Percentiles rank a stretch among this genome's conserved stretches.
phyloP scores from a whole-genome alignment of 805 yeast genomes.

The Debaryomyces castellii region DNA sequence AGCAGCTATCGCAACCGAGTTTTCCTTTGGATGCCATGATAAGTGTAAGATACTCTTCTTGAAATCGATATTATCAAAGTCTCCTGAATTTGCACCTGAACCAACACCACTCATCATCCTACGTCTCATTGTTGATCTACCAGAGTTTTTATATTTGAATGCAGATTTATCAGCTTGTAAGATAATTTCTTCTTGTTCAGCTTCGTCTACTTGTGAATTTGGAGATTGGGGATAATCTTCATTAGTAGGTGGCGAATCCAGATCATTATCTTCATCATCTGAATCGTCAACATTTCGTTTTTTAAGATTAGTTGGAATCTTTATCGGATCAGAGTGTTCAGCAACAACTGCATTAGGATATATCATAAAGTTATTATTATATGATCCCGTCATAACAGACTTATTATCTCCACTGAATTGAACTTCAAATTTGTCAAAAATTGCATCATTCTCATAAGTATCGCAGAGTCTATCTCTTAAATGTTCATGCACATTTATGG shows the following conservation, averaged over 20 bases:
- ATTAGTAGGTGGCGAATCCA: slow-evolving; percentile 24
- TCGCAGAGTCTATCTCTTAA: slow-evolving; percentile 91
- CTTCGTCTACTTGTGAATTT: slow-evolving; percentile 28
- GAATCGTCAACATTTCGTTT: slow-evolving; percentile 10
- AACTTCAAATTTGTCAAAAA: slow-evolving; percentile 97
- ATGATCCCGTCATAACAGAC: slow-evolving; percentile 94
- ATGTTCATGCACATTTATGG: slow-evolving; percentile 94
- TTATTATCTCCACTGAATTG: slow-evolving; percentile 91
- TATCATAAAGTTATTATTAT: slow-evolving; percentile 95
- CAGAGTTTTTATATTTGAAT: slow-evolving; percentile 73
- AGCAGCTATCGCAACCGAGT: slow-evolving; percentile 96
- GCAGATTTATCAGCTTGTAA: slow-evolving; percentile 98
- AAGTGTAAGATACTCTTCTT: slow-evolving; percentile 91
- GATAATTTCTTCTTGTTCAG: slow-evolving; percentile 59
- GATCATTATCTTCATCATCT: slow-evolving; percentile 29
- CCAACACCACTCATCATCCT: slow-evolving; percentile 51
- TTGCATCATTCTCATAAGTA: slow-evolving; percentile 97
- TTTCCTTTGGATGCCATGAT: slow-evolving; percentile 98
- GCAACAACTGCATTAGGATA: slow-evolving; percentile 75
- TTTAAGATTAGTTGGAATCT: slow-evolving; percentile 11
- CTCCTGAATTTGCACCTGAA: slow-evolving; percentile 55
- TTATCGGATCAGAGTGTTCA: slow-evolving; percentile 1
- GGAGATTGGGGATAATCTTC: slow-evolving; percentile 33
- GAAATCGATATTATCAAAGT: slow-evolving; percentile 82
- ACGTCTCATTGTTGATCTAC: slow-evolving; percentile 43